Base-by-base conservation (phyloP, 2,329 filamentous ascomycete species). In the Cladosporium phlei region DNA sequence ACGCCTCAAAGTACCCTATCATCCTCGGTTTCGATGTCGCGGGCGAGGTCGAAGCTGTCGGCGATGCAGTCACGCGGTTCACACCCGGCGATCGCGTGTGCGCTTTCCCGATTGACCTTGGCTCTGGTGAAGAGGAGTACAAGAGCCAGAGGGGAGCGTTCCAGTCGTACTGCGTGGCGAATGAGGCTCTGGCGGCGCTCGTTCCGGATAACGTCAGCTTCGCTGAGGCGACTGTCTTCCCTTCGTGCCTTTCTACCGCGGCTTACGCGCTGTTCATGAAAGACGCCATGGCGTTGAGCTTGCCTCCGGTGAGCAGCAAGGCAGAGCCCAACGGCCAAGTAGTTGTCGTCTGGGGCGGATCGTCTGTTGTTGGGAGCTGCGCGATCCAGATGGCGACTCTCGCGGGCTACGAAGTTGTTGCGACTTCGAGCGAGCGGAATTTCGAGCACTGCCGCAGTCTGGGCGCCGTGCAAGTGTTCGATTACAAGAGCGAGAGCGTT, bases 331-430 rank as follows among this genome's bases (percentile, higher is more conserved):
- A 46, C 5, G 47, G 46, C 6, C 60, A 64, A 22, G 64, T 66
- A 3, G 61, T 79, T 28, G 58, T 79, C 22, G 58, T 78, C 40
- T 79, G 76, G 75, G 75, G 76, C 20, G 76, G 73, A 1, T 69
- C 68, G 8, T 73, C 73, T 11, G 76, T 72, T 19, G 76, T 79
- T 2, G 77, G 77, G 9, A 66, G 73, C 46, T 75, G 68, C 50
- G 63, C 66, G 0, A 60, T 79, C 14, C 72, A 79, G 52, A 50
- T 77, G 11, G 76, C 69, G 3, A 70, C 72, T 0, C 70, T 74
- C 8, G 74, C 73, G 16, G 61, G 61, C 3, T 73, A 77, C 22
- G 55, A 57, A 10, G 66, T 70, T 12, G 55, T 68, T 19, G 59
- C 62, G 1, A 68, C 66, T 0, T 60, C 62, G 0, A 64, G 61